phyloP scores from a whole-genome alignment of 2,329 filamentous ascomycete species.

The Hymenoscyphus infarciens region DNA sequence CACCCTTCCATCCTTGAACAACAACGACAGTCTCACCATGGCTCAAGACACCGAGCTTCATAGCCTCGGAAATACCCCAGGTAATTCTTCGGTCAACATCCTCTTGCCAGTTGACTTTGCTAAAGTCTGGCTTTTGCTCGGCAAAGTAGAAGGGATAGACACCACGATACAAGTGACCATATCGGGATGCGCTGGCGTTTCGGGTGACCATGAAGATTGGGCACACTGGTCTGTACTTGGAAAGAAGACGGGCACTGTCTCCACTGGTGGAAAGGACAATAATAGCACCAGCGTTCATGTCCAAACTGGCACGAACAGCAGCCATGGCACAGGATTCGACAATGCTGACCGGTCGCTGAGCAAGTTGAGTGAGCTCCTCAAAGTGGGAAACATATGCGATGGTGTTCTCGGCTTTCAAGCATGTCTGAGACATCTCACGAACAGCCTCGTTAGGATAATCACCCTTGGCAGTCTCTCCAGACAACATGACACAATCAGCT shows the following conservation, averaged over 20 bases:
- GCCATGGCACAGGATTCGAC: conserved; percentile 96
- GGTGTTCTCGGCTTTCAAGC: conserved; percentile 92
- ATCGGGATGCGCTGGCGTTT: conserved; percentile 77
- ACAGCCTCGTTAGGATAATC: conserved; percentile 90
- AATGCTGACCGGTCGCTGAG: conserved; percentile 78
- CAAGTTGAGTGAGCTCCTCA: conserved; percentile 85
- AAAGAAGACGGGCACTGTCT: conserved; percentile 88
- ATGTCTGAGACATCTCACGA: conserved; percentile 97
- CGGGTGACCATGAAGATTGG: conserved; percentile 99
- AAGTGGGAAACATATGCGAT: conserved; percentile 97
- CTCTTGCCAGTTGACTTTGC: conserved; percentile 92
- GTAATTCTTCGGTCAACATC: conserved; percentile 96
- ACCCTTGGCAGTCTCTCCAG: conserved; percentile 98
- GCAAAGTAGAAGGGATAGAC: conserved; percentile 97
- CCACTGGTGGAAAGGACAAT: conserved; percentile 95
- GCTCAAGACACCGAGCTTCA: conserved; percentile 73
- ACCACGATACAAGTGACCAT: conserved; percentile 92
- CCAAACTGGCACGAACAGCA: conserved; percentile 89
- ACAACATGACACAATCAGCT: conserved; percentile 99
- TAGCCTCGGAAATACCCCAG: conserved; percentile 88
- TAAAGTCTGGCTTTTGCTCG: conserved; percentile 92
- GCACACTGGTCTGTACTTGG: conserved; percentile 98
- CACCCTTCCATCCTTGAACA: conserved; percentile 87
- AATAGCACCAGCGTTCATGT: conserved; percentile 94
- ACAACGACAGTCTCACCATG: conserved; percentile 74